These are phyloP conservation scores for Leptographium radiaticola DNA, from an alignment of 2,329 filamentous ascomycete species.

Conservation along the genomic window DNA sequence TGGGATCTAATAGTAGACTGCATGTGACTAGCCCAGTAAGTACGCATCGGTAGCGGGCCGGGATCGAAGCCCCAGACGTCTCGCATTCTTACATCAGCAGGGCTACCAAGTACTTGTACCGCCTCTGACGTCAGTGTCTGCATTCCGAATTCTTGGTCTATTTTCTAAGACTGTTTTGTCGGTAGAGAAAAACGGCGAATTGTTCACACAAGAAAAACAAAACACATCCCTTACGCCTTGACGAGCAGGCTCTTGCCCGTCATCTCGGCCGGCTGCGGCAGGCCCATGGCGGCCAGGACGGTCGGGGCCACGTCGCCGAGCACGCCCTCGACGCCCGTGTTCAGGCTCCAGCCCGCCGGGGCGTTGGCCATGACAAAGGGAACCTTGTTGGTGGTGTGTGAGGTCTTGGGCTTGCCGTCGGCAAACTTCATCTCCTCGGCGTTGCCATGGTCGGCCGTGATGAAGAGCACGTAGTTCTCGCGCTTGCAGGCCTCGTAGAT, in stretches of 20 bases:
- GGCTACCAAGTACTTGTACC: too few relatives aligned
- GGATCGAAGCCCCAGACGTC: too few relatives aligned
- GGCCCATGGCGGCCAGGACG: conserved; percentile 76
- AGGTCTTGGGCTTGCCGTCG: conserved; percentile 93
- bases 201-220: too few relatives aligned
- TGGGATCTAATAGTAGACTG: too few relatives aligned
- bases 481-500: conserved; percentile 92
- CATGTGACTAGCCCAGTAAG: too few relatives aligned
- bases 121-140: too few relatives aligned
- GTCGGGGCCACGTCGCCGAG: conserved; percentile 96
- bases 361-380: conserved; percentile 98
- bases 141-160: background rate
- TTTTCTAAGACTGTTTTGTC: too few relatives aligned
- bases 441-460: conserved; percentile 94
- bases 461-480: conserved; percentile 83
- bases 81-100: too few relatives aligned
- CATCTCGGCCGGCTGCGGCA: conserved; percentile 87
- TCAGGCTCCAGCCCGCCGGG: conserved; percentile 74
- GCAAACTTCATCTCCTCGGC: conserved; percentile 98
- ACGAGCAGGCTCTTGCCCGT: conserved; percentile 71
- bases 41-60: too few relatives aligned
- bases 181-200: too few relatives aligned
- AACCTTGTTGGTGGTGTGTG: conserved; percentile 95
- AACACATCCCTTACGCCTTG: conserved; percentile 40
- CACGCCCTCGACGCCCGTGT: conserved; percentile 67